These are phyloP conservation scores for Anisodus tanguticus DNA, from an alignment of 257 asterid genomes.

Conservation along the genomic window DNA sequence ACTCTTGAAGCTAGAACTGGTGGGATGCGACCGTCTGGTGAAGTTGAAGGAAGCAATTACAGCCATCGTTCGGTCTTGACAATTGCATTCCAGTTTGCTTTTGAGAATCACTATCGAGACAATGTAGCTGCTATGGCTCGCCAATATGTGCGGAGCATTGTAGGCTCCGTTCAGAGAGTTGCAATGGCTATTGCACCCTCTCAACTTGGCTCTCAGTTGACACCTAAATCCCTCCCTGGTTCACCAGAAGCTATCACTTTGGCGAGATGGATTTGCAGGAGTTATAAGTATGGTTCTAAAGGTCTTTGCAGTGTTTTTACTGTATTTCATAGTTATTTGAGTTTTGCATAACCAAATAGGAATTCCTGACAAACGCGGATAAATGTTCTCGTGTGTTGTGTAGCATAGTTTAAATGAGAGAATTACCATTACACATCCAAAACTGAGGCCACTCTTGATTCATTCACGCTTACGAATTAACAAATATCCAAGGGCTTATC, in stretches of 20 bases:
- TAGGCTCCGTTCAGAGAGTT: constrained; percentile 78
- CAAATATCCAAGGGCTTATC: not conserved
- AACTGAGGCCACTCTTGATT: not conserved
- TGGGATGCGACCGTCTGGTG: constrained; percentile 57
- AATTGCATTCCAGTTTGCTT: constrained; percentile 90
- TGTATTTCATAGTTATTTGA: too few relatives aligned
- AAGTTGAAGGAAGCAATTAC: constrained; percentile 52
- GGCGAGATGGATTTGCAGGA: constrained; percentile 75
- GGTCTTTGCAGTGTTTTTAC: too few relatives aligned
- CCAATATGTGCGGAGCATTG: constrained; percentile 78
- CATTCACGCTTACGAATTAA: not conserved
- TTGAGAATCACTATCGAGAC: constrained; percentile 76
- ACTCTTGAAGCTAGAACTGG: constrained; percentile 77
- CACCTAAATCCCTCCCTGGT: constrained; percentile 66
- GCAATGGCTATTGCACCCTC: constrained; percentile 91
- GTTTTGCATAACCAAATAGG: too few relatives aligned
- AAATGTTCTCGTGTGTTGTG: not conserved
- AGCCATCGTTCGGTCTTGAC: constrained; percentile 80
- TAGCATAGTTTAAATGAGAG: not conserved
- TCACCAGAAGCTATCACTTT: constrained; percentile 75
- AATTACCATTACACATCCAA: not conserved
- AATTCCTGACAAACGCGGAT: not conserved
- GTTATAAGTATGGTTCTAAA: constrained; percentile 59
- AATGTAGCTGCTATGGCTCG: constrained; percentile 93
- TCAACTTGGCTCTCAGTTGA: constrained; percentile 55